Base-by-base conservation (phyloP, 257 asterid genomes). In the Gentiana macrophylla region DNA sequence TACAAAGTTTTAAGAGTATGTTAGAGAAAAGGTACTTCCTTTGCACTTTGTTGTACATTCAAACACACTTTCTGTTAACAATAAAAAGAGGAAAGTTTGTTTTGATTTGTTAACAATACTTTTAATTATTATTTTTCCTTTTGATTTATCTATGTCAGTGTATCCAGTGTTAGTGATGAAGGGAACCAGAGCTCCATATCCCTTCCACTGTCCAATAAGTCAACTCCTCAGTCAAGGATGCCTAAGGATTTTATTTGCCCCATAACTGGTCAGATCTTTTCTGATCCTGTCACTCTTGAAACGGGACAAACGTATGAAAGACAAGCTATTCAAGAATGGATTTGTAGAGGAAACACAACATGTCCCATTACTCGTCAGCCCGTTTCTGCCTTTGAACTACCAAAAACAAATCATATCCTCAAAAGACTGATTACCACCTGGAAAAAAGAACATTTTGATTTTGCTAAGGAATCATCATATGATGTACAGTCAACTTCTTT, bases 181-280 rank as follows among this genome's bases (percentile, higher is more conserved):
- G 76, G 84, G 62, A 80, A 67, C 73, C 67, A 61, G 50, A 77
- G 81, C 68, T 64, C 63, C 66, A 69, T 47, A 50, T 76, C 84
- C 35, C 76, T 84, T 57, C 94, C 94, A 62, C 44, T 53, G 55
- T 79, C 90, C 5, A 89, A 81, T 60, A 75, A 61, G 48, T 61
- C 60, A 62, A 81, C 86, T 68, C 80, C 90, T 46, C 79, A 66
- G 47, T 81, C 94, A 51, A 84, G 94, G 77, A 91, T 94, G 35
- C 96, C 96, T 4, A 86, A 86, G 63, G 94, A 86, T 66, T 86
- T 86, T 44, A 84, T 86, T 41, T 86, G 96, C 72, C 86, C 96
- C 8, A 86, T 86, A 15, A 86, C 96, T 1, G 82, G 94, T 55
- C 92, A 84, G 71, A 74, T 84, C 59, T 86, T 86, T 72, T 66